Percentiles rank a stretch among this genome's conserved stretches.
These are phyloP conservation scores for Colletotrichum simmondsii DNA, from an alignment of 2,329 filamentous ascomycete genomes.

Conservation along the genomic window DNA sequence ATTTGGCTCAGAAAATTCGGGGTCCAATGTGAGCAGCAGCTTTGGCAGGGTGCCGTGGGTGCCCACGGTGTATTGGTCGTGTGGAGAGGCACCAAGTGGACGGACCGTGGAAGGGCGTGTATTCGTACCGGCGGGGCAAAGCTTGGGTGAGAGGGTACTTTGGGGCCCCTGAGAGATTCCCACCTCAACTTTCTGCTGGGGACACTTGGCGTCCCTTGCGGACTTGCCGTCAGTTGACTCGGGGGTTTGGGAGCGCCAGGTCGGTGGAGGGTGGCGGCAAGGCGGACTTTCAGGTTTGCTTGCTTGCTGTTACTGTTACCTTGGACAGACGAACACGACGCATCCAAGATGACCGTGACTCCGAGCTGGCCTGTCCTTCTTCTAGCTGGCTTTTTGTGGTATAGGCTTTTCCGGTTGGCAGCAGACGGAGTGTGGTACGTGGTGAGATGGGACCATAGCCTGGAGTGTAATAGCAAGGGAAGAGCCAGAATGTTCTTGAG, in stretches of 20 bases:
- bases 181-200: conserved; percentile 5
- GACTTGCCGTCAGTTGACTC: conserved; percentile 26
- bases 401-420: not conserved
- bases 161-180: not conserved
- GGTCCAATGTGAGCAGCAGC: conserved; percentile 27
- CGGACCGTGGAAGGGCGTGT: not conserved
- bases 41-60: conserved; percentile 10
- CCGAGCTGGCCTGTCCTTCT: not conserved
- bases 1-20: conserved; percentile 29
- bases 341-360: not conserved
- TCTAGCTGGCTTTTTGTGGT: not conserved
- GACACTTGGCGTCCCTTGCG: conserved; percentile 24
- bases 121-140: conserved; percentile 14
- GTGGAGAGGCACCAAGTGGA: conserved; percentile 3
- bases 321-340: not conserved
- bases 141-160: conserved; percentile 13
- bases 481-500: conserved; percentile 7
- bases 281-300: conserved; percentile 15
- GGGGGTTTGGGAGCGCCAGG: conserved; percentile 21
- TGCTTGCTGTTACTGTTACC: not conserved
- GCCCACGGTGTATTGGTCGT: not conserved
- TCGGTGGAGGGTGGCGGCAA: conserved; percentile 13
- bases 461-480: not conserved
- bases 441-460: not conserved
- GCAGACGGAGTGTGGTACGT: not conserved